A percentile compares a stretch with the other conserved stretches of the same genome.
Evolutionary conservation across 2,329 filamentous ascomycete genomes (phyloP).

Genomic region (Fusarium albosuccineum): DNA sequence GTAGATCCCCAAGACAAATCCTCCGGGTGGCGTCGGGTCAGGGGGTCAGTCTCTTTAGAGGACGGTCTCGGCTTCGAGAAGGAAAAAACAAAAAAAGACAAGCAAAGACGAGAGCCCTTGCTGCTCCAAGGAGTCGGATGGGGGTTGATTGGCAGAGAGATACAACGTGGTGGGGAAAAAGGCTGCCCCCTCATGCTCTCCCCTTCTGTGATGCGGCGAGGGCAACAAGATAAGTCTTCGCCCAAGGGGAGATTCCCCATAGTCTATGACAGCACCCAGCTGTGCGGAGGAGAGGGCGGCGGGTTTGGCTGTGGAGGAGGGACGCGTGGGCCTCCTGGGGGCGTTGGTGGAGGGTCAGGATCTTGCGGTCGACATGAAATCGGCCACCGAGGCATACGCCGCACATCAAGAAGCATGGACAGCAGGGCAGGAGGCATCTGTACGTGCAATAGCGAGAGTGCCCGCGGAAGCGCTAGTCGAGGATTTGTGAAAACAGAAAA

Average conservation of each 20-base stretch:
- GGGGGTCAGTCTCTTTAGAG: slow-evolving; percentile 14
- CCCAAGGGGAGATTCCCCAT: not conserved
- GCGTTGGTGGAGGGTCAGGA: slow-evolving; percentile 47
- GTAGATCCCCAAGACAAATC: slow-evolving; percentile 18
- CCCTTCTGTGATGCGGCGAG: not conserved
- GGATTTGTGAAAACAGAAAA: not conserved
- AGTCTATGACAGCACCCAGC: slow-evolving; percentile 11
- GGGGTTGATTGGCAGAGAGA: slow-evolving; percentile 21
- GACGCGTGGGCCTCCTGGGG: slow-evolving; percentile 47
- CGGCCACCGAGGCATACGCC: slow-evolving; percentile 15
- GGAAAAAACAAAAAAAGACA: not conserved
- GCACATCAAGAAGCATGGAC: slow-evolving; percentile 21
- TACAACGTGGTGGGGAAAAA: not conserved
- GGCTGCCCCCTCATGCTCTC: not conserved
- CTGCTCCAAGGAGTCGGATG: slow-evolving; percentile 15
- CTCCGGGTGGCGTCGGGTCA: slow-evolving; percentile 12
- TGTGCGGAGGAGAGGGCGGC: slow-evolving; percentile 48
- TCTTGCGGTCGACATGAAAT: slow-evolving; percentile 23
- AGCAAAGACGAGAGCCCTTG: not conserved
- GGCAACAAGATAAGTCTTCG: not conserved
- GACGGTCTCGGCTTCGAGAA: slow-evolving; percentile 17
- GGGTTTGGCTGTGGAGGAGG: slow-evolving; percentile 47
- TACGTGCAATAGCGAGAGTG: not conserved
- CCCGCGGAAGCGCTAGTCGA: not conserved
- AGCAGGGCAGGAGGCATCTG: slow-evolving; percentile 1